phyloP scores from a whole-genome alignment of 1,139 yeast species.

The Suhomyces bolitotheri region DNA sequence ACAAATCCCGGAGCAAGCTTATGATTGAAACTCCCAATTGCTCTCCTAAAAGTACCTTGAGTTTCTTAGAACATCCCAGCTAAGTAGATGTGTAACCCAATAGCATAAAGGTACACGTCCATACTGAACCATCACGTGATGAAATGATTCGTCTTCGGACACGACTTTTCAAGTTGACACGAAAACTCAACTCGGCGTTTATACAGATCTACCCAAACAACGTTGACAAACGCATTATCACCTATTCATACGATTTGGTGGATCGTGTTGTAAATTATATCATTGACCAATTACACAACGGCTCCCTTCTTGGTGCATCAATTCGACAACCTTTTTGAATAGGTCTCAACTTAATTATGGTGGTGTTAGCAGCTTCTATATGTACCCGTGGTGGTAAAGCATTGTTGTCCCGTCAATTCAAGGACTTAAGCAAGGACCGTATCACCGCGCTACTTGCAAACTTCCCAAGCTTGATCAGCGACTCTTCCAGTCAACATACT shows the following conservation, averaged over 20 bases:
- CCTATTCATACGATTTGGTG: background rate
- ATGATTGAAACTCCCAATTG: too few relatives aligned
- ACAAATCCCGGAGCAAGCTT: too few relatives aligned
- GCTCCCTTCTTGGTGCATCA: too few relatives aligned
- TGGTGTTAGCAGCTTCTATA: conserved; percentile 86
- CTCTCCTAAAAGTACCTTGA: too few relatives aligned
- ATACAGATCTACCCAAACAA: conserved; percentile 6
- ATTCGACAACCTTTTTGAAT: too few relatives aligned
- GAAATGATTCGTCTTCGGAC: conserved; percentile 1
- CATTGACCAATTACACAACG: too few relatives aligned
- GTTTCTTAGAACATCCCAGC: too few relatives aligned
- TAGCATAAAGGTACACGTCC: too few relatives aligned
- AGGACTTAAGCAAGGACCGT: conserved; percentile 80
- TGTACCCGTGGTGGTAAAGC: conserved; percentile 96
- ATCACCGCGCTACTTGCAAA: conserved; percentile 84
- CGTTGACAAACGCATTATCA: background rate
- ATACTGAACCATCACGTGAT: conserved; percentile 8
- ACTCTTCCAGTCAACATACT: conserved; percentile 79
- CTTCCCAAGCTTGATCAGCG: conserved; percentile 79
- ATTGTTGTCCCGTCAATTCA: conserved; percentile 87
- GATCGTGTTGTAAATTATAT: conserved; percentile 2
- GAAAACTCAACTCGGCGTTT: conserved; percentile 10
- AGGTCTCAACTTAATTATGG: conserved; percentile 22
- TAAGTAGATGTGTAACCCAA: too few relatives aligned
- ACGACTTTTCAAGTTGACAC: conserved; percentile 15